Evolutionary conservation across 306 rosid genomes (phyloP).

Genomic region (Vicia faba): DNA sequence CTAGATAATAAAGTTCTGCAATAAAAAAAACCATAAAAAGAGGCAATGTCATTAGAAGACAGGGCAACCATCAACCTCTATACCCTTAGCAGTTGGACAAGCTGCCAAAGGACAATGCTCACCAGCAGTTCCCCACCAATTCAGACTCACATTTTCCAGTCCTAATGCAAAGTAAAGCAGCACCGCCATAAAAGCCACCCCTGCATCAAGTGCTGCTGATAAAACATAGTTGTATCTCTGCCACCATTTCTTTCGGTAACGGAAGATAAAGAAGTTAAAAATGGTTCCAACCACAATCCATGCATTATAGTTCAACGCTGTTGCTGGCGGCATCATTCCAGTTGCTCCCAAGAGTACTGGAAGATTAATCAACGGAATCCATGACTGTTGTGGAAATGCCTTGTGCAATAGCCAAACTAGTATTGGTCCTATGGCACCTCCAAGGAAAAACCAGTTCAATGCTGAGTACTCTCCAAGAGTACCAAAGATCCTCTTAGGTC

Average conservation of each 20-base stretch:
- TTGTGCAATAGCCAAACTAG: slow-evolving; percentile 57
- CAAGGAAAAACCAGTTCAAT: slow-evolving; percentile 82
- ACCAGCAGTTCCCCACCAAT: slow-evolving; percentile 77
- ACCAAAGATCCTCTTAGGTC: slow-evolving; percentile 68
- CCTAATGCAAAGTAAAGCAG: slow-evolving; percentile 57
- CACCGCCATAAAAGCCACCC: slow-evolving; percentile 81
- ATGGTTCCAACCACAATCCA: slow-evolving; percentile 68
- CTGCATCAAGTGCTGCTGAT: slow-evolving; percentile 80
- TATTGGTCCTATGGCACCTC: slow-evolving; percentile 68
- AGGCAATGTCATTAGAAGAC: slow-evolving; percentile 28
- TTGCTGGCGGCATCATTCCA: slow-evolving; percentile 70
- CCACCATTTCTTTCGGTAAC: slow-evolving; percentile 75
- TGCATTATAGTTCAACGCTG: slow-evolving; percentile 69
- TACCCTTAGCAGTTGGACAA: slow-evolving; percentile 75
- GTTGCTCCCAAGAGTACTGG: slow-evolving; percentile 81
- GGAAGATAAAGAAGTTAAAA: slow-evolving; percentile 69
- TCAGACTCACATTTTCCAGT: slow-evolving; percentile 47
- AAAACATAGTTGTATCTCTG: slow-evolving; percentile 80
- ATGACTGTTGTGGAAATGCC: slow-evolving; percentile 60
- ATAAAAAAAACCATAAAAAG: neutral
- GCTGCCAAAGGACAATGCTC: slow-evolving; percentile 70
- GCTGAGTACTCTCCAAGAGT: slow-evolving; percentile 52
- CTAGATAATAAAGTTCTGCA: neutral
- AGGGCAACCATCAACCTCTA: slow-evolving; percentile 61
- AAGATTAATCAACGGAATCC: slow-evolving; percentile 80